Conservation (phyloP, 495 filamentous ascomycete genomes). For the Neurospora tetraspora region DNA sequence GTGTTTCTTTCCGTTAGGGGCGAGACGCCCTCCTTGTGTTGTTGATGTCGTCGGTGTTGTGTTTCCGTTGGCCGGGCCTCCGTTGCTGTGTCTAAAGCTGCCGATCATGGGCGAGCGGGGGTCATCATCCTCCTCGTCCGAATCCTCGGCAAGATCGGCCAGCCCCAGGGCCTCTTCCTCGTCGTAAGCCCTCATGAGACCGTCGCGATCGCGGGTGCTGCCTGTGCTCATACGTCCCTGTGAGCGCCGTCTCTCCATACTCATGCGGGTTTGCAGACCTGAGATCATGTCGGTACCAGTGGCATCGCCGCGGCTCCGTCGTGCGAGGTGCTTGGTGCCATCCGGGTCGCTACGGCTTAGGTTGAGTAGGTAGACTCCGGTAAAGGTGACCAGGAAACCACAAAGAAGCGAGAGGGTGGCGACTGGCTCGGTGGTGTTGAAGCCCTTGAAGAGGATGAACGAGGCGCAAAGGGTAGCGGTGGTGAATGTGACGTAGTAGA, state of each 20-base stretch:
- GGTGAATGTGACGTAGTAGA: constrained; percentile 99
- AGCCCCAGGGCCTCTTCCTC: constrained; percentile 55
- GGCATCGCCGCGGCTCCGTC: constrained; percentile 56
- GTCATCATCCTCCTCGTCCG: constrained; percentile 38
- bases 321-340: constrained; percentile 56
- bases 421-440: constrained; percentile 89
- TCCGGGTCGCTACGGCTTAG: constrained; percentile 85
- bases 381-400: constrained; percentile 94
- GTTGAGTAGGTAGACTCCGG: constrained; percentile 94
- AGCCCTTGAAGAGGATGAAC: constrained; percentile 94
- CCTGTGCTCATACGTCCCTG: constrained; percentile 43
- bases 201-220: constrained; percentile 61
- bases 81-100: constrained; percentile 12
- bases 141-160: constrained; percentile 59
- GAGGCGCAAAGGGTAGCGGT: constrained; percentile 89
- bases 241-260: constrained; percentile 76
- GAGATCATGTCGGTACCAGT: constrained; percentile 86
- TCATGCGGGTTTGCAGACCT: constrained; percentile 76
- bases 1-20: neutral
- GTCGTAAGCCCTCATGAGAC: constrained; percentile 76
- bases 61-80: constrained; percentile 7
- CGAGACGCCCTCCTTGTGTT: neutral
- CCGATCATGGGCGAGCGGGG: constrained; percentile 25
- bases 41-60: constrained; percentile 3
- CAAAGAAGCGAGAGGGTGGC: constrained; percentile 85